phyloP scores from a whole-genome alignment of 176 grass and related monocot species.

The Elaeis guineensis region DNA sequence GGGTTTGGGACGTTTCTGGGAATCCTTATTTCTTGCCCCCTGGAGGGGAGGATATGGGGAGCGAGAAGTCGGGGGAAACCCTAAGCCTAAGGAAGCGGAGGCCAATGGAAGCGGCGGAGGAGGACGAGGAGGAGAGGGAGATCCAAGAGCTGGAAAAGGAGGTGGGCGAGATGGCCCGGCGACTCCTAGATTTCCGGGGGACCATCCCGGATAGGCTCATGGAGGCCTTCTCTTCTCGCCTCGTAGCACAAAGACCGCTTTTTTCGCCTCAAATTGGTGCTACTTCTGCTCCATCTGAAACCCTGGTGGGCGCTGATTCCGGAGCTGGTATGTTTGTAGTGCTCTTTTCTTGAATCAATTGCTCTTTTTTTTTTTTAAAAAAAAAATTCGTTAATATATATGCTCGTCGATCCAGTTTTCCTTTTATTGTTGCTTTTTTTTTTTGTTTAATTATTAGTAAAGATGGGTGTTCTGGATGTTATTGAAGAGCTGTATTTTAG shows the following conservation, averaged over 20 bases:
- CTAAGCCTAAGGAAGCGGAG: constrained; percentile 35
- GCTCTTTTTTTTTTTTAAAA: too few species aligned
- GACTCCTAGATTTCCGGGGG: constrained; percentile 36
- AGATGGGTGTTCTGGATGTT: too few species aligned
- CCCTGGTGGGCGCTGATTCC: too few species aligned
- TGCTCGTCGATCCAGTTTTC: too few species aligned
- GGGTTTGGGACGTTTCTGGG: too few species aligned
- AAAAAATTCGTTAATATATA: too few species aligned
- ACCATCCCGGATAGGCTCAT: constrained; percentile 20
- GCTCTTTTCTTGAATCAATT: too few species aligned
- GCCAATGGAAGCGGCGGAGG: not conserved
- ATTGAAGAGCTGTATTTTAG: too few species aligned
- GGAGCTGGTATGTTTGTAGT: too few species aligned
- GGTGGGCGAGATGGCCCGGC: constrained; percentile 43
- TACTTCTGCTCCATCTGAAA: not conserved
- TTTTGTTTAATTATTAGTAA: too few species aligned
- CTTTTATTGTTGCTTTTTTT: too few species aligned
- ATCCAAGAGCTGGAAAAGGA: constrained; percentile 39
- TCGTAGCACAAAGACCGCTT: constrained; percentile 26
- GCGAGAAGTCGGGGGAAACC: constrained; percentile 1
- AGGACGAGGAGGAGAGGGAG: constrained; percentile 15
- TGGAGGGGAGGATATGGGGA: not conserved
- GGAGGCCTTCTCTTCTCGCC: not conserved
- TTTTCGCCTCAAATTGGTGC: constrained; percentile 15
- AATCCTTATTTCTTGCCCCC: too few species aligned